These are phyloP conservation scores for Micractinium sp. DNA, from an alignment of 139 green algal genomes.

Conservation along the genomic window DNA sequence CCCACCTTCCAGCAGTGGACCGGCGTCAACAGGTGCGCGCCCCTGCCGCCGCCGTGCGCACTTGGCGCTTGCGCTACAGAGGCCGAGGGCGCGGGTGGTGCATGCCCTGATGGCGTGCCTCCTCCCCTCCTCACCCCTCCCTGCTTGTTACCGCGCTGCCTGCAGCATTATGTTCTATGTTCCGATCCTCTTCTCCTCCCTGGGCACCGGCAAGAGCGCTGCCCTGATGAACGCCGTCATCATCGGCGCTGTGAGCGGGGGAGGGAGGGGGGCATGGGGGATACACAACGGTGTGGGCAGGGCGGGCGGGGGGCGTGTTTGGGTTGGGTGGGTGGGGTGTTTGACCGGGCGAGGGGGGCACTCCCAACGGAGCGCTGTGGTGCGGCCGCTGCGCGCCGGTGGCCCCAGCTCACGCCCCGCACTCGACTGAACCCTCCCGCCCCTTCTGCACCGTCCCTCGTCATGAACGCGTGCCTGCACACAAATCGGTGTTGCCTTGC, in stretches of 20 bases:
- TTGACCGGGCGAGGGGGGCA: not conserved
- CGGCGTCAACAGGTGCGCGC: not conserved
- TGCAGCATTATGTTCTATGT: conserved; percentile 64
- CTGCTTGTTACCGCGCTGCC: not conserved
- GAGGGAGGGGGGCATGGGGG: not conserved
- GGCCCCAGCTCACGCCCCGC: not conserved
- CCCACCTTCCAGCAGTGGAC: conserved; percentile 39
- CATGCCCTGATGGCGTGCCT: no score
- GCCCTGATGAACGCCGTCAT: conserved; percentile 68
- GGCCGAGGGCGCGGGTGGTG: not conserved
- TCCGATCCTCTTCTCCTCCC: conserved; percentile 57
- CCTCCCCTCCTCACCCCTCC: not conserved
- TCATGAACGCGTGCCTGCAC: not conserved
- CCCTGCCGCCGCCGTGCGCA: not conserved
- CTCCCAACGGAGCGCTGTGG: no score
- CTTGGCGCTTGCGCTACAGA: no score
- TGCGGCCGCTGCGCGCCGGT: no score
- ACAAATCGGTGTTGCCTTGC: not conserved
- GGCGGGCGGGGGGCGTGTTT: not conserved
- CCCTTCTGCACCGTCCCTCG: not conserved
- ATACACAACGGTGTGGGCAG: no score
- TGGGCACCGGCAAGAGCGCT: conserved; percentile 33
- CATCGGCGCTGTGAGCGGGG: conserved; percentile 35
- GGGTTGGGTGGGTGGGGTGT: not conserved
- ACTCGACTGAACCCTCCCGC: not conserved